Conservation (phyloP, 108 stramenopile species). For the Aurantiochytrium sp. region DNA sequence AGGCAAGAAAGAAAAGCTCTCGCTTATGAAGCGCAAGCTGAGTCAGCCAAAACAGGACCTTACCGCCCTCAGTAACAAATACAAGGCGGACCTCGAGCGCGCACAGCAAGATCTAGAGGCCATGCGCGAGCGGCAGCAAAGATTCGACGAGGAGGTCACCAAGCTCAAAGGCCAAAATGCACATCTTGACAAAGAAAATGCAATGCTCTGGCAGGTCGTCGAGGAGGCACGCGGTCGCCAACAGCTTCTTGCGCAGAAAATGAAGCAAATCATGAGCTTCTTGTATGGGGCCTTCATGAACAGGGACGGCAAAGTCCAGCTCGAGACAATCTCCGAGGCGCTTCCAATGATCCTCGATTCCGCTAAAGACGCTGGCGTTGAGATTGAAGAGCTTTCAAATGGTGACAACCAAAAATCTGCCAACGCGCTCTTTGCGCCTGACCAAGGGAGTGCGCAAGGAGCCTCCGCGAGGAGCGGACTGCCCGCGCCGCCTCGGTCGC, state of each 20-base stretch:
- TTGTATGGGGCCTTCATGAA: neutral
- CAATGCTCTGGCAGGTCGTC: neutral
- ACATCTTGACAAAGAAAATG: neutral
- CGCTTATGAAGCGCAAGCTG: neutral
- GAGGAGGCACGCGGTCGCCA: neutral
- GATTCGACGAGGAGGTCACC: neutral
- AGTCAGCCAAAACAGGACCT: neutral
- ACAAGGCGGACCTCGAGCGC: neutral
- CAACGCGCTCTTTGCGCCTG: neutral
- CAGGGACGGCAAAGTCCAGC: neutral
- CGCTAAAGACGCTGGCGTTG: neutral
- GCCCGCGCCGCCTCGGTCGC: too few relatives aligned
- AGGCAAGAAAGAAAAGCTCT: neutral
- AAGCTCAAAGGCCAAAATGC: neutral
- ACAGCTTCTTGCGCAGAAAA: neutral
- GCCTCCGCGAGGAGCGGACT: too few relatives aligned
- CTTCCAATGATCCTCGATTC: neutral
- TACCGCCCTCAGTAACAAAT: neutral
- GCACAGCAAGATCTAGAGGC: neutral
- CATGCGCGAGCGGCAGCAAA: neutral
- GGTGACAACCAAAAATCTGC: neutral
- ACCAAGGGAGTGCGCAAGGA: too few relatives aligned
- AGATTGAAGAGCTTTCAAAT: neutral
- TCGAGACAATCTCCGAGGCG: neutral
- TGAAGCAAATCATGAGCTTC: conserved; percentile 18